Base-by-base conservation (phyloP, 1,284 basidiomycete species). In the Lentinula novae-zelandiae region DNA sequence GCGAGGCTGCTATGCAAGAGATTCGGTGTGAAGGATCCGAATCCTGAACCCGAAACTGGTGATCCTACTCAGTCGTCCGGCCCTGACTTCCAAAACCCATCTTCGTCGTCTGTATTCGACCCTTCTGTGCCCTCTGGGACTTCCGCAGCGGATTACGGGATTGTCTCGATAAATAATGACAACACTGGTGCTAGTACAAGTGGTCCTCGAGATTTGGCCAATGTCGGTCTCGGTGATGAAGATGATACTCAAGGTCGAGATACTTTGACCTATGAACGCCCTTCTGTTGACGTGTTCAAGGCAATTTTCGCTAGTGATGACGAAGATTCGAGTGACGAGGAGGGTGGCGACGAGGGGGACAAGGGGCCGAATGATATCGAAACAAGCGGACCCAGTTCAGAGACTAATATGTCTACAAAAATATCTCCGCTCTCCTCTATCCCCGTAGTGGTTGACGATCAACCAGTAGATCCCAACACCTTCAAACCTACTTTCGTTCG, bases 241-340 rank as follows among this genome's bases (percentile, higher is more conserved):
- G 95, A 97, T 69, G 90, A 93, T 54, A 83, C 82, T 51, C 93
- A 96, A 70, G 94, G 93, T 0, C 73, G 82, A 46, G 95, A 97
- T 69, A 95, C 87, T 9, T 77, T 96, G 65, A 94, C 90, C 0
- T 96, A 96, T 71, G 81, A 90, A 64, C 84, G 92, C 50, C 96
- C 96, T 1, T 78, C 87, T 2, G 92, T 95, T 81, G 92, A 96
- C 69, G 87, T 98, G 44, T 98, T 98, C 81, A 96, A 96, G 72
- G 94, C 93, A 1, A 95, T 96, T 63, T 96, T 95, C 71, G 93
- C 92, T 5, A 93, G 90, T 70, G 93, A 95, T 64, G 91, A 92
- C 55, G 92, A 94, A 68, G 89, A 89, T 53, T 86, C 85, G 20
- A 89, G 86, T 17, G 85, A 85, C 0, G 90, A 90, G 2, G 80